A percentile compares a stretch with the other conserved stretches of the same genome.
Conservation (phyloP, 129 eudicot genomes). For the Tagetes erecta region DNA sequence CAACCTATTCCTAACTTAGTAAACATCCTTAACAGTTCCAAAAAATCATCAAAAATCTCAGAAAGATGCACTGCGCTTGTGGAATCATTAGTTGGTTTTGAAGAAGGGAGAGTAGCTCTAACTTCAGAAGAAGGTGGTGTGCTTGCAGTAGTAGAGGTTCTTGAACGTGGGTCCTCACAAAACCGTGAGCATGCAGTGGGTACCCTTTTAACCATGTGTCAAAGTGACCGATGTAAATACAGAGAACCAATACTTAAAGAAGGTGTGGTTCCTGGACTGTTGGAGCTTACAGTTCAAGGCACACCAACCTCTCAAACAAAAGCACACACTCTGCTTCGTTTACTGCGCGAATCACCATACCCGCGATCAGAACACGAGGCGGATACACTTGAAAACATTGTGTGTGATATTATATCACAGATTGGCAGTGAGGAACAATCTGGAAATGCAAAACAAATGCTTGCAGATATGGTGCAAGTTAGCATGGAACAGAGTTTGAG, state of each 20-base stretch:
- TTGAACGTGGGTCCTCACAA: constrained; percentile 81
- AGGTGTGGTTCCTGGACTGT: constrained; percentile 94
- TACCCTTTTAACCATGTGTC: constrained; percentile 72
- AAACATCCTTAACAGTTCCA: constrained; percentile 59
- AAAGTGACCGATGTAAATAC: constrained; percentile 64
- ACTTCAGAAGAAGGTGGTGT: constrained; percentile 82
- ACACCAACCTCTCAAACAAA: constrained; percentile 64
- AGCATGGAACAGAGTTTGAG: constrained; percentile 95
- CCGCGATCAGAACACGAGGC: constrained; percentile 70
- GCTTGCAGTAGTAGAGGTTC: constrained; percentile 88
- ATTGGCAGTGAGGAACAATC: constrained; percentile 85
- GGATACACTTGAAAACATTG: constrained; percentile 80
- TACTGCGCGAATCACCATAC: constrained; percentile 76
- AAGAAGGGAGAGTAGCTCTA: constrained; percentile 62
- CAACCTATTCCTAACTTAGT: constrained; percentile 68
- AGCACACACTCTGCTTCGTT: constrained; percentile 64
- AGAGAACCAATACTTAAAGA: constrained; percentile 91
- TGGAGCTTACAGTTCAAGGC: constrained; percentile 96
- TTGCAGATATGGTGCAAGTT: constrained; percentile 94
- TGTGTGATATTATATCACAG: constrained; percentile 71
- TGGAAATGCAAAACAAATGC: constrained; percentile 91
- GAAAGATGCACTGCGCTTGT: constrained; percentile 75
- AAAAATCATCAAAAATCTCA: constrained; percentile 70
- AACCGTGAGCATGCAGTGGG: constrained; percentile 97
- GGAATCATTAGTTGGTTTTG: constrained; percentile 62